Base-by-base conservation (phyloP, 2,329 filamentous ascomycete species). In the Pyrenophora seminiperda region DNA sequence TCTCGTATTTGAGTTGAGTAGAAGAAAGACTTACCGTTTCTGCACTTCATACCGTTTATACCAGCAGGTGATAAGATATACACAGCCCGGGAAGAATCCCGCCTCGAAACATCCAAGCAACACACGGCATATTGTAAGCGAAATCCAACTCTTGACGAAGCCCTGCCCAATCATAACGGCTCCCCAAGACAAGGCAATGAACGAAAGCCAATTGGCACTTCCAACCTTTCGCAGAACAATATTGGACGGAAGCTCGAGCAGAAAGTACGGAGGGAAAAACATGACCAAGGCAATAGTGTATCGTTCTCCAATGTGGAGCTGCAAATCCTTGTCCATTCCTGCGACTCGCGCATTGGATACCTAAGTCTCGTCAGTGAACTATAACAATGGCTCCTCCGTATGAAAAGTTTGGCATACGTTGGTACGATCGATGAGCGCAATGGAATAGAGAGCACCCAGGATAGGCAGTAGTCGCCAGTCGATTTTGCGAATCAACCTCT, bases 401-500 rank as follows among this genome's bases (percentile, higher is more conserved):
- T 11, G 5, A 6, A 4, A 3, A 5, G 11, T 1, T 6, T n/a
- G n/a, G 29, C 48, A 42, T 30, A 60, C 59, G 43, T 73, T 73
- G 24, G 62, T 65, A 32, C 72, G 67, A 37, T 75, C 73, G 41
- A 75, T 67, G 2, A 72, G 57, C 1, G 71, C 63, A 17, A 75
- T 69, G 3, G 69, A 73, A 46, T 75, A 75, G 18, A 75, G 57
- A 2, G 71, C 53, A 2, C 69, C 72, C 1, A 76, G 56, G 5
- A 76, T 75, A 5, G 73, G 73, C 5, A 77, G 61, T 1, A 76
- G 63, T 19, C 73, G 66, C 49, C 66, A 62, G 49, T 76, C 75
- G 19, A 73, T 53, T 14, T 66, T 69, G 6, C 64, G 63, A n/a
- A 65, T 20, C 7, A 67, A 18, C 18, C 49, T 53, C 47, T 59